Conservation (phyloP, 78 protist genomes). For the Anaeramoeba flamelloides region DNA sequence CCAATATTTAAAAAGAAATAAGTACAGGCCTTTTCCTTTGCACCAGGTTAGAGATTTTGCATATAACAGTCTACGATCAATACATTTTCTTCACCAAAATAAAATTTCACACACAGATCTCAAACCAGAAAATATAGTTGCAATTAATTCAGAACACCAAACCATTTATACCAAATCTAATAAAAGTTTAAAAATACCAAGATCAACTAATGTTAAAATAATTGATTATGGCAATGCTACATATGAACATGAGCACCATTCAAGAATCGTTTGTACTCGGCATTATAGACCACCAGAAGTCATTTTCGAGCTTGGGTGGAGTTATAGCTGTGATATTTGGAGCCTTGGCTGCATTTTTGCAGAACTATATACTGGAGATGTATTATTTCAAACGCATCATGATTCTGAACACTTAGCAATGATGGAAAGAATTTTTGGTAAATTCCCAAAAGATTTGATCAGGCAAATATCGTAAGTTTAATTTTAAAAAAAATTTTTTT, state of each 20-base stretch:
- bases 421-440: not conserved
- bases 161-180: too few relatives aligned
- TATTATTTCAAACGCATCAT: not conserved
- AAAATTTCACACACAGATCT: not conserved
- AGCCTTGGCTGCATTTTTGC: not conserved
- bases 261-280: not conserved
- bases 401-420: not conserved
- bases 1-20: not conserved
- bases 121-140: not conserved
- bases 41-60: not conserved
- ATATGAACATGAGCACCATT: not conserved
- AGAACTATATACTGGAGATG: not conserved
- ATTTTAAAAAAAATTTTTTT: too few relatives aligned
- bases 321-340: not conserved
- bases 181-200: not conserved
- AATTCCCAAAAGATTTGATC: not conserved
- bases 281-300: slow-evolving; percentile 1
- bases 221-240: not conserved
- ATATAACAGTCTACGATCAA: not conserved
- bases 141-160: too few relatives aligned
- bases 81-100: not conserved
- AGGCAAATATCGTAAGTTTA: not conserved
- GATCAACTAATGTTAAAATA: not conserved
- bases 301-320: not conserved
- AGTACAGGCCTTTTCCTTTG: not conserved